Base-by-base conservation (phyloP, 345 rosid species). In the Garcia nutans region DNA sequence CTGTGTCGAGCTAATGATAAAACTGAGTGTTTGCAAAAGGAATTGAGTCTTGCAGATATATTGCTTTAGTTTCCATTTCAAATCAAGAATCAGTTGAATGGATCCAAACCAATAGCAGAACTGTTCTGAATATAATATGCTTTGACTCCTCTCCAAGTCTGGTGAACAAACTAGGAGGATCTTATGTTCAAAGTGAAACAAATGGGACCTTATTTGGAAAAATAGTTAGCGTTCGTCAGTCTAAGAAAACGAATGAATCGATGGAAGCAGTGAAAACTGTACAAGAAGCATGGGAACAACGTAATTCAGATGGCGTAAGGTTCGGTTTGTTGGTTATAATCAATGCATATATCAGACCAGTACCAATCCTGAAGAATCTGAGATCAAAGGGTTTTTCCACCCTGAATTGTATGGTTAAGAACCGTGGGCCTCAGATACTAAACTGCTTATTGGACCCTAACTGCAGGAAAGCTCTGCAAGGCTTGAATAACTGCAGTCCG, bases 321-420 rank as follows among this genome's bases (percentile, higher is more conserved):
- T 95, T 95, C 81, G 89, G 92, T 80, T 69, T 93, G 72, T 83
- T 93, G 82, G 92, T 91, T 17, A 86, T 93, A 74, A 90, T 93
- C 85, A 95, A 93, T 69, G 93, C 96, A 65, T 95, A 91, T 79
- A 84, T 95, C 54, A 88, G 83, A 84, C 98, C 96, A 1, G 96
- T 90, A 31, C 90, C 93, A 2, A 63, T 88, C n/a, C 82, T 93
- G 74, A 87, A 93, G 68, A 95, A 90, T 86, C 73, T 95, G 78
- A 87, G 99, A 74, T 88, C 97, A 5, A 91, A 93, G 86, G 99
- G 99, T 5, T 86, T 95, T 66, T 91, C 98, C 0, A 95, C 99
- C 11, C 79, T 95, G 66, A 83, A 80, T 84, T 91, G 99, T 82
- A 95, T 93, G 93, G 89, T 90, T 16, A 86, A 82, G 81, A 93